A percentile compares a stretch with the other conserved stretches of the same genome.
Conservation (phyloP, 768 basidiomycete genomes). For the Gloeophyllum trabeum region DNA sequence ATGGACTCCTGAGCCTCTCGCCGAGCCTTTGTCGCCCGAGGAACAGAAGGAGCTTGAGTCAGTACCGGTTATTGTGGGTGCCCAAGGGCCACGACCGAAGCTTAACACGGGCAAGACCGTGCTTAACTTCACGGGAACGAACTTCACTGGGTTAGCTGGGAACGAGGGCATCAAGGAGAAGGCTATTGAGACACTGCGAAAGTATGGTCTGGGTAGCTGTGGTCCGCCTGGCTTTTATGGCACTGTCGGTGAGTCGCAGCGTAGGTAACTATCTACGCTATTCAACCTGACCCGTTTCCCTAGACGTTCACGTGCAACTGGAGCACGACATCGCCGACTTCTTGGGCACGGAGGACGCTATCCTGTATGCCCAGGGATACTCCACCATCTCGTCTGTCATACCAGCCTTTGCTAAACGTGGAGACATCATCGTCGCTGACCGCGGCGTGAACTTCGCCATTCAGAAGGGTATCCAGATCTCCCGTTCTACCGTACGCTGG, state of each 20-base stretch:
- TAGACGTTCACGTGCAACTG: conserved; percentile 86
- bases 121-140: conserved; percentile 80
- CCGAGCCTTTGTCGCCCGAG: conserved; percentile 40
- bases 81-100: conserved; percentile 77
- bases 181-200: conserved; percentile 73
- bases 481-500: conserved; percentile 86
- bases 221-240: conserved; percentile 98
- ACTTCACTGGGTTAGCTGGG: conserved; percentile 84
- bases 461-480: conserved; percentile 92
- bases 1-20: conserved; percentile 84
- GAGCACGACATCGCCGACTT: conserved; percentile 89
- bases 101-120: conserved; percentile 66
- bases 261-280: background rate
- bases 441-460: conserved; percentile 93
- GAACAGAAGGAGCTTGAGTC: conserved; percentile 63
- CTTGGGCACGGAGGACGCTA: conserved; percentile 78
- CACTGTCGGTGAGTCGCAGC: conserved; percentile 59
- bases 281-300: background rate
- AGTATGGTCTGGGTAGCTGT: conserved; percentile 91
- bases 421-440: conserved; percentile 97
- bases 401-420: conserved; percentile 94
- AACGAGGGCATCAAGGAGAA: conserved; percentile 81
- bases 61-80: conserved; percentile 70
- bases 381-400: conserved; percentile 89
- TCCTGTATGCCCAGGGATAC: conserved; percentile 92